Conservation (phyloP, 2,329 filamentous ascomycete genomes). For the Cladosporium velox region DNA sequence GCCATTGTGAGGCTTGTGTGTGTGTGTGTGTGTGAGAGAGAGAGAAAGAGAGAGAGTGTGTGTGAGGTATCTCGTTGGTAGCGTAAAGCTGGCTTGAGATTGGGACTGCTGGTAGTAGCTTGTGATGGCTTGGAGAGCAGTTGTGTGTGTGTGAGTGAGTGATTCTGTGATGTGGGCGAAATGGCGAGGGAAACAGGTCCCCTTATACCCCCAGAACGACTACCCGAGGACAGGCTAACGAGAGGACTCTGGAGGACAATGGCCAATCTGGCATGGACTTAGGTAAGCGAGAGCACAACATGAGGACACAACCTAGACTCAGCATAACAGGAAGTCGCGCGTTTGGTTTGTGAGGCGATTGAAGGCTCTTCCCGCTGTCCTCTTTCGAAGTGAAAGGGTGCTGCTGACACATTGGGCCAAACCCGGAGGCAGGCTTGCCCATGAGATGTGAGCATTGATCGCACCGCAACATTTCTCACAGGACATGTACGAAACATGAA, state of each 20-base stretch:
- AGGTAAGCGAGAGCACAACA: neutral
- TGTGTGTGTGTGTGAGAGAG: neutral
- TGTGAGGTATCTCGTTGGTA: conserved; percentile 4
- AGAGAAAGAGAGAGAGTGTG: neutral
- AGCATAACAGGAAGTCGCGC: neutral
- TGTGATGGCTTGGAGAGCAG: neutral
- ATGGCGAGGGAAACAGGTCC: neutral
- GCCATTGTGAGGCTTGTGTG: conserved; percentile 1
- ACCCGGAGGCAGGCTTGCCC: neutral
- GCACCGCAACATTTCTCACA: neutral
- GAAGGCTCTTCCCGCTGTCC: neutral
- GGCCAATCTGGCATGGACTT: neutral
- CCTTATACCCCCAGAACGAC: neutral
- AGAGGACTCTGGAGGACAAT: neutral
- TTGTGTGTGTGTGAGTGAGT: neutral
- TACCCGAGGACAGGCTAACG: neutral
- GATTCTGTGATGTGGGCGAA: neutral
- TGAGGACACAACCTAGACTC: neutral
- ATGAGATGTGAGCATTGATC: neutral
- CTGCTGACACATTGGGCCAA: neutral
- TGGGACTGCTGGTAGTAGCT: conserved; percentile 5
- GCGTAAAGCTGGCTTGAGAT: conserved; percentile 2
- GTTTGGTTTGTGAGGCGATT: neutral
- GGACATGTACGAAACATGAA: neutral
- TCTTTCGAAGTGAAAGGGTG: conserved; percentile 2